Evolutionary conservation across 2,329 filamentous ascomycete species (phyloP).

Genomic region (Thelonectria blattea): DNA sequence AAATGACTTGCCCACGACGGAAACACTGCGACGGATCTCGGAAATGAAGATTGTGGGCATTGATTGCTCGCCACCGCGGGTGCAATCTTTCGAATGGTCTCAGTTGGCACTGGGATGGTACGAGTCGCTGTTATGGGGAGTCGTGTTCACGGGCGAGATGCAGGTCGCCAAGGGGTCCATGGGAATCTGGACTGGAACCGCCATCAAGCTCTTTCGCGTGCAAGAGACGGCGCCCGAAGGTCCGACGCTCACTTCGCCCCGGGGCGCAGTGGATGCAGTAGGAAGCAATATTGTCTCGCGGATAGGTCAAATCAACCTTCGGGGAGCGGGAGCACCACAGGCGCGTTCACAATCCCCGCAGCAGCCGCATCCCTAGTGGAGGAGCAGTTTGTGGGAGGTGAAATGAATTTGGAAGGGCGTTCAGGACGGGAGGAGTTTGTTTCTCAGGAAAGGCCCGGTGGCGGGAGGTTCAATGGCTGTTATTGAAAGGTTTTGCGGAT

Average conservation of each 20-base stretch:
- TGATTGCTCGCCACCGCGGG: conserved; percentile 74
- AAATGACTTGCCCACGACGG: conserved; percentile 51
- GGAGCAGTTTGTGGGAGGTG: conserved; percentile 2
- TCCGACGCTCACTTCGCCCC: conserved; percentile 81
- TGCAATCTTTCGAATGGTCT: conserved; percentile 95
- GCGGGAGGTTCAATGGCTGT: conserved; percentile 2
- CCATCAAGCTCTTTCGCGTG: conserved; percentile 86
- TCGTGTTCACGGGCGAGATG: conserved; percentile 91
- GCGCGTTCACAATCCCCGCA: conserved; percentile 24
- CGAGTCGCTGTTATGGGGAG: conserved; percentile 90
- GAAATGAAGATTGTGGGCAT: conserved; percentile 71
- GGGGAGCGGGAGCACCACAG: conserved; percentile 48
- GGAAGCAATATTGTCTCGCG: conserved; percentile 87
- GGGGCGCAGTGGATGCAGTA: conserved; percentile 91
- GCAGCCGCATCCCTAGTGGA: conserved; percentile 15
- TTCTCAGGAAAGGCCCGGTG: neutral
- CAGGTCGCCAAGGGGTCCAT: conserved; percentile 84
- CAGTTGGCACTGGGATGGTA: conserved; percentile 92
- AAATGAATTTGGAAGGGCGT: conserved; percentile 2
- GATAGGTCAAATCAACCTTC: conserved; percentile 80
- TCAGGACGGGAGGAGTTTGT: conserved; percentile 3
- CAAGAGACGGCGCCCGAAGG: conserved; percentile 83
- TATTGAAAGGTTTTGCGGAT: neutral
- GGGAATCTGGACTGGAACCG: conserved; percentile 92
- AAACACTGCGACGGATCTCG: conserved; percentile 61